Percentiles rank a stretch among this genome's conserved stretches.
phyloP scores from a whole-genome alignment of 495 filamentous ascomycete species.

The Jackrogersella multiformis region DNA sequence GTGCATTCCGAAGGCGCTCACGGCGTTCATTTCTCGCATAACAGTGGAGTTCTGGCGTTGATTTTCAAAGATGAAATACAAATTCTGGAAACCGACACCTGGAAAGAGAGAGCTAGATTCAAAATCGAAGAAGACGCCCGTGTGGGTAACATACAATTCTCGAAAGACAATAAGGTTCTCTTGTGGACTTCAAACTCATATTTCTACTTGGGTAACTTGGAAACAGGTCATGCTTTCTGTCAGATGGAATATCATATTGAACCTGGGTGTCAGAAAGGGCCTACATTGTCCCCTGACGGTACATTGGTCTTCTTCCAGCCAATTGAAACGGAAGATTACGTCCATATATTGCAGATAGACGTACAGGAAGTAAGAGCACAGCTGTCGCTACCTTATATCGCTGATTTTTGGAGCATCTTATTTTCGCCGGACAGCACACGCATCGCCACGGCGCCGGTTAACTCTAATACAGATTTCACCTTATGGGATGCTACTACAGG shows the following conservation, averaged over 20 bases:
- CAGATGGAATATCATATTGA: background rate
- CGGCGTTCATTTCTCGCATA: background rate
- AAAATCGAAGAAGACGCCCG: background rate
- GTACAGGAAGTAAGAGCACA: background rate
- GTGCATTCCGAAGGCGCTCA: background rate
- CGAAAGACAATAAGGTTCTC: background rate
- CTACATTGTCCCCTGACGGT: background rate
- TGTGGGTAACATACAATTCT: slow-evolving; percentile 3
- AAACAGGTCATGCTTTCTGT: background rate
- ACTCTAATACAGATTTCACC: background rate
- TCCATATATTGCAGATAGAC: background rate
- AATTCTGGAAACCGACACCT: slow-evolving; percentile 2
- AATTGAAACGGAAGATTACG: background rate
- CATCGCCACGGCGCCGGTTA: background rate
- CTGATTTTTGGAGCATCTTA: too few relatives aligned
- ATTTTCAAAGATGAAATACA: background rate
- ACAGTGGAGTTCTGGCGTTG: background rate
- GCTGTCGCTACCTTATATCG: too few relatives aligned
- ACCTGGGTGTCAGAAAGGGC: too few relatives aligned
- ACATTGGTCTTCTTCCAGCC: background rate
- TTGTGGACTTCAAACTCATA: too few relatives aligned
- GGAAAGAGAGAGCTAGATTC: slow-evolving; percentile 1
- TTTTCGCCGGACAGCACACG: background rate
- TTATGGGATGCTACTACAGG: slow-evolving; percentile 3
- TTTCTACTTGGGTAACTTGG: background rate